Evolutionary conservation across 108 stramenopile species (phyloP).

Genomic region (Nannochloropsis oceanica): DNA sequence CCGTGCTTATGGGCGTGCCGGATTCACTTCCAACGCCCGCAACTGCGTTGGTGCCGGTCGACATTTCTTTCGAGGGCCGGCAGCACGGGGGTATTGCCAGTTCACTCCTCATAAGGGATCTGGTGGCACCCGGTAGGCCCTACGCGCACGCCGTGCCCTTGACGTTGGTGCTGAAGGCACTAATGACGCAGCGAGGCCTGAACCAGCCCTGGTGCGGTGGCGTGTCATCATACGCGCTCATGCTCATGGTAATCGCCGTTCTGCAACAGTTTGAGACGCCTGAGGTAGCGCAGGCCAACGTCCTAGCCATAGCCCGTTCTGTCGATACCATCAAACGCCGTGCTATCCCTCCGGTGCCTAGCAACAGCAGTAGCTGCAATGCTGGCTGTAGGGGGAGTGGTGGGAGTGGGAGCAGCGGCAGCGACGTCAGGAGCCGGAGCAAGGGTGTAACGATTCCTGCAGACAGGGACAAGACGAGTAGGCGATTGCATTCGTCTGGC

Average conservation of each 20-base stretch:
- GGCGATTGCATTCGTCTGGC: background rate
- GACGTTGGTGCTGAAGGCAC: slow-evolving; percentile 67
- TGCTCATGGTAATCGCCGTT: slow-evolving; percentile 65
- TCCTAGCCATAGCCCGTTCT: background rate
- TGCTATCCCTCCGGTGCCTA: background rate
- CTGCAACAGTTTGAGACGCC: slow-evolving; percentile 44
- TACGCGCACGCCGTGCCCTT: slow-evolving; percentile 45
- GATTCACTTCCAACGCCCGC: background rate
- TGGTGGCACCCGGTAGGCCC: background rate
- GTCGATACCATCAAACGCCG: background rate
- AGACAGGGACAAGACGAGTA: background rate
- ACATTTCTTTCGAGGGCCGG: slow-evolving; percentile 84
- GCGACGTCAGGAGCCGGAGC: background rate
- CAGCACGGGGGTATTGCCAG: slow-evolving; percentile 71
- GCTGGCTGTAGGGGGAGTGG: background rate
- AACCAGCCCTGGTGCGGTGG: slow-evolving; percentile 92
- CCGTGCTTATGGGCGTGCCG: background rate
- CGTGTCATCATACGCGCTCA: slow-evolving; percentile 77
- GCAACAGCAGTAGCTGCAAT: background rate
- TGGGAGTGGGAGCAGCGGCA: background rate
- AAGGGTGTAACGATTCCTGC: background rate
- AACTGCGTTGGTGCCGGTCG: slow-evolving; percentile 40
- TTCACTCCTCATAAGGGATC: background rate
- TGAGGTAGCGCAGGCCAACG: background rate
- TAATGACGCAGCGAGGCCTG: slow-evolving; percentile 41